phyloP scores from a whole-genome alignment of 257 asterid genomes.

The Penstemon davidsonii region DNA sequence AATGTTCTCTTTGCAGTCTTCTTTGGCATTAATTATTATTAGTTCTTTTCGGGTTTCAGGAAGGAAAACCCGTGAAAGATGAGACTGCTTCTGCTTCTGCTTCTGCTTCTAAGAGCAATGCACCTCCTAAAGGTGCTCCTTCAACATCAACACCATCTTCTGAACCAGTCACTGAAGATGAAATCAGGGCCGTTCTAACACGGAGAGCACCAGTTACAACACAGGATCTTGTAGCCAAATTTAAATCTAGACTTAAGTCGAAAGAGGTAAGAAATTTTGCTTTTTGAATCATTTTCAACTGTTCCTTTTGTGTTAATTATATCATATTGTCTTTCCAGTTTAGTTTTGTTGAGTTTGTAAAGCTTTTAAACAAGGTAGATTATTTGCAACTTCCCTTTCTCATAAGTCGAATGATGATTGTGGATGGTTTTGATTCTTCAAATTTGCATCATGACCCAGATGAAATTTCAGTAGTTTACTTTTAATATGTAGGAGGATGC shows the following conservation, averaged over 20 bases:
- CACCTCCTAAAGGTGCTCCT: conserved; percentile 53
- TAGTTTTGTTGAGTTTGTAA: no score
- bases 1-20: background rate
- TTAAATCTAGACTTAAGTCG: conserved; percentile 73
- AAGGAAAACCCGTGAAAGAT: conserved; percentile 58
- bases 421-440: no score
- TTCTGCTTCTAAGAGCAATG: conserved; percentile 44
- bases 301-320: no score
- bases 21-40: background rate
- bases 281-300: background rate
- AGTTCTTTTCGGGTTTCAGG: conserved; percentile 42
- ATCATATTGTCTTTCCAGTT: no score
- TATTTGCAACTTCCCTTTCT: no score
- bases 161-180: conserved; percentile 90
- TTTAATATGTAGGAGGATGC: no score
- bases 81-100: conserved; percentile 47
- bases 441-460: no score
- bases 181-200: conserved; percentile 73
- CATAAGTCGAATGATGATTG: no score
- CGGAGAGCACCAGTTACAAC: conserved; percentile 77
- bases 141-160: conserved; percentile 46
- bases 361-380: no score
- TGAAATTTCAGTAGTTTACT: no score
- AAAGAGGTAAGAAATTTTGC: conserved; percentile 61
- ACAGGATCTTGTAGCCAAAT: conserved; percentile 86